Percentiles rank a stretch among this genome's conserved stretches.
These are phyloP conservation scores for Neonectria ditissima DNA, from an alignment of 2,329 filamentous ascomycete genomes.

Conservation along the genomic window DNA sequence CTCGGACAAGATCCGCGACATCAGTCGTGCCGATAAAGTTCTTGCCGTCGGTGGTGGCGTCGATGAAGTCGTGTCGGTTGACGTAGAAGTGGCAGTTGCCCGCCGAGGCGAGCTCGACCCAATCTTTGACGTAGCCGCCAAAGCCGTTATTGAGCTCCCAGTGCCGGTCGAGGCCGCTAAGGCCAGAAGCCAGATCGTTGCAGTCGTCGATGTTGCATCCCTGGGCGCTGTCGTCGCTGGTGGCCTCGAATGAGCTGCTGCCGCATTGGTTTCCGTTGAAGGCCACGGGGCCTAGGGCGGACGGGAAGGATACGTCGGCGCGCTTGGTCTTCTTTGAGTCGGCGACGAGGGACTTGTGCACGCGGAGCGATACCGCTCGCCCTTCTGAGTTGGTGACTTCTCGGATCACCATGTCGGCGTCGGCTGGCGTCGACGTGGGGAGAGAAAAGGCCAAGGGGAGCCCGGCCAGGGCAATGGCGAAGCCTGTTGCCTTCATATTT, in stretches of 20 bases:
- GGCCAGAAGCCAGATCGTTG: slow-evolving; percentile 8
- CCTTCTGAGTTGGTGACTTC: not conserved
- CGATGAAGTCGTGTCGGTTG: slow-evolving; percentile 11
- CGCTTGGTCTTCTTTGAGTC: not conserved
- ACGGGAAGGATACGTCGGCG: not conserved
- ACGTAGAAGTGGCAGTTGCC: slow-evolving; percentile 16
- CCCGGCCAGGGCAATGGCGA: not conserved
- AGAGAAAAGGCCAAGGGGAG: slow-evolving; percentile 3
- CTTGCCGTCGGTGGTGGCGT: slow-evolving; percentile 8
- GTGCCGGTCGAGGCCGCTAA: not conserved
- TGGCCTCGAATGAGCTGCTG: slow-evolving; percentile 1
- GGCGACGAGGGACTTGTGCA: not conserved
- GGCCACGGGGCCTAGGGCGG: not conserved
- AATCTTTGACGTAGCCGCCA: not conserved
- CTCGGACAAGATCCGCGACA: slow-evolving; percentile 2
- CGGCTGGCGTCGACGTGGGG: not conserved
- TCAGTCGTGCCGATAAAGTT: slow-evolving; percentile 13
- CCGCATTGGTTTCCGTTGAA: slow-evolving; percentile 15
- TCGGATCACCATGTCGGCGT: not conserved
- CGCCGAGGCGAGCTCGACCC: not conserved
- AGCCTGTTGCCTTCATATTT: not conserved
- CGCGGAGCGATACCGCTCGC: not conserved
- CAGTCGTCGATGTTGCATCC: slow-evolving; percentile 9
- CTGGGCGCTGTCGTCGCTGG: slow-evolving; percentile 1
- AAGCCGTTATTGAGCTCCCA: slow-evolving; percentile 19